Base-by-base conservation (phyloP, 306 rosid genomes). In the Fragaria ananassa region DNA sequence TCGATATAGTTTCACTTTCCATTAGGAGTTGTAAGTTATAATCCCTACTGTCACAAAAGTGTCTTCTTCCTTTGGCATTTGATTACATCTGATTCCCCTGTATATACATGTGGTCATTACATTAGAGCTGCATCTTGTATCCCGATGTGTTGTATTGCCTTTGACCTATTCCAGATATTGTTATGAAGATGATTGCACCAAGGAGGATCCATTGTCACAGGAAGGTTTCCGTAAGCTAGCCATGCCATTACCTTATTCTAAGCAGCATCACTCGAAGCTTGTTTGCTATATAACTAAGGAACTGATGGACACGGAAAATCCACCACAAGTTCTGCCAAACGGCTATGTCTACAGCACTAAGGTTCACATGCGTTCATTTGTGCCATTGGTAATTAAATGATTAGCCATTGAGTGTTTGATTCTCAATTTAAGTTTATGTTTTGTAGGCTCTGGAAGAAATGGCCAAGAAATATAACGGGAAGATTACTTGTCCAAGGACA, bases 211-310 rank as follows among this genome's bases (percentile, higher is more conserved):
- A 27, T 81, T 95, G 75, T 92, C 99, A 9, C 99, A 95, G 80
- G 93, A 90, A 70, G 77, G 86, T 74, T 95, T 95, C 81, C 91
- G 97, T 66, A 88, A 84, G 81, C 87, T 95, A 60, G 99, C 99
- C 69, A 58, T 57, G 77, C 88, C 92, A 27, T 87, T 95, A 74
- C 99, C 99, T 10, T 95, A 81, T 87, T 90, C 99, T 7, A 95
- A 95, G 89, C 97, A 88, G 89, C 92, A 88, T 85, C 93, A 89
- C 80, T 95, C 99, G 7, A 95, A 89, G 90, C 93, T 92, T 70
- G 99, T 95, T 70, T 95, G 99, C 89, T 95, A 92, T 85, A 92
- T 95, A 88, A 89, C 99, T 4, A 95, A 92, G 82, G 97, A 95
- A 85, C 85, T 91, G 57, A 95, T 90, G 99, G 97, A 95, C 90